Conservation (phyloP, 768 basidiomycete species). For the Mycena galericulata region DNA sequence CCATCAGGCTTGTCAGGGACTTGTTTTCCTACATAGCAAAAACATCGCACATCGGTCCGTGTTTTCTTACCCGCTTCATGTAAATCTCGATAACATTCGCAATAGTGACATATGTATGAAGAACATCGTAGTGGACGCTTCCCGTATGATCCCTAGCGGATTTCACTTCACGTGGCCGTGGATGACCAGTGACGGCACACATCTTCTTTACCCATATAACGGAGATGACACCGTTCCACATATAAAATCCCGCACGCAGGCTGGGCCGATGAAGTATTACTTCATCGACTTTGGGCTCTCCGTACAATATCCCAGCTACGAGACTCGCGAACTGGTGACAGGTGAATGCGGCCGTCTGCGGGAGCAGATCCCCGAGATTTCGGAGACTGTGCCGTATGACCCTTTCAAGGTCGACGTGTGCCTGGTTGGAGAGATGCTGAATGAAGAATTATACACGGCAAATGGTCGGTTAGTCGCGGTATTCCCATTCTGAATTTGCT, state of each 20-base stretch:
- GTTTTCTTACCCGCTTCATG: too few species aligned
- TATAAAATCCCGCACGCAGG: background rate
- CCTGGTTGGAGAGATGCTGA: conserved; percentile 4
- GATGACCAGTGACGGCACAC: background rate
- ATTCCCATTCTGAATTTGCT: background rate
- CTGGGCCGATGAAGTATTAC: background rate
- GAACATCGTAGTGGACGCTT: background rate
- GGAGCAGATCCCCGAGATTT: conserved; percentile 8
- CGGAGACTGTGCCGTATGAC: conserved; percentile 3
- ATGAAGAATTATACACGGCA: background rate
- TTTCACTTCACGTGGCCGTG: background rate
- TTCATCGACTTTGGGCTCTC: conserved; percentile 12
- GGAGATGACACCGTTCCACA: background rate
- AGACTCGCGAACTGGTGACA: background rate
- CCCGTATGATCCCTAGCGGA: conserved; percentile 1
- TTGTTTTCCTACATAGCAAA: background rate
- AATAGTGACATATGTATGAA: too few species aligned
- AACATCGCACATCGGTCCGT: background rate
- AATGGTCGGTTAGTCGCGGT: background rate
- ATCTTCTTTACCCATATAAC: background rate
- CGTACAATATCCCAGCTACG: background rate
- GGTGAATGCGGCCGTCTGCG: background rate
- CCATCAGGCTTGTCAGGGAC: background rate
- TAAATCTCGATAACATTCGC: too few species aligned
- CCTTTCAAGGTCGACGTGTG: conserved; percentile 12